Base-by-base conservation (phyloP, 768 basidiomycete genomes). In the Termitomyces sp. region DNA sequence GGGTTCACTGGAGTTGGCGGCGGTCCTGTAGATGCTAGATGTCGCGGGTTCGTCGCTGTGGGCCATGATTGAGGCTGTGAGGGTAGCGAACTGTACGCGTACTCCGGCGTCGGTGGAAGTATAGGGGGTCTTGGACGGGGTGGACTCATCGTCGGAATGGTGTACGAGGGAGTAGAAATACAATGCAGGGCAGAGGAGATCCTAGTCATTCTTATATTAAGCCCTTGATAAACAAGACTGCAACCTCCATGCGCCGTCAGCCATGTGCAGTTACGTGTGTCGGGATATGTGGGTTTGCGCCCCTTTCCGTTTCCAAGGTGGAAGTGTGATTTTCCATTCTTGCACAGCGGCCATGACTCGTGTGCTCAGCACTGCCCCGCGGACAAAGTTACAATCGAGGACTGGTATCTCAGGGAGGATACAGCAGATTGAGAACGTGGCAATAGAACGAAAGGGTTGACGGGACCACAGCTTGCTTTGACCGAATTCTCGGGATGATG, bases 231-330 rank as follows among this genome's bases (percentile, higher is more conserved):
- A 35, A n/a, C 21, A 35, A 21, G 38, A 17, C n/a, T 50, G n/a
- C 37, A 40, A 40, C 47, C 51, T 44, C 28, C 19, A 38, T 44
- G 53, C 34, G 44, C 32, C 24, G 14, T 50, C 48, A 58, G 57
- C 60, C 54, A 61, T 60, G 56, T 50, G 54, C 45, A 45, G 26
- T 45, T 19, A 34, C 55, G 54, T 22, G 51, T 51, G 53, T 49
- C 44, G 50, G 50, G 5, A 52, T 51, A 41, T 51, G 50, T 51
- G 55, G 50, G n/a, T 46, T 46, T 37, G 55, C 17, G 26, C 49
- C 44, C 38, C 30, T 50, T 45, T 44, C 44, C 41, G 44, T 56
- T 26, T 26, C 15, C 50, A 26, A 46, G 6, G 17, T 9, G 28
- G 50, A 41, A 38, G 55, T 52, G 10, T 19, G 15, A 32, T 6